Evolutionary conservation across 768 basidiomycete genomes (phyloP).

Genomic region (Lactarius akahatsu): DNA sequence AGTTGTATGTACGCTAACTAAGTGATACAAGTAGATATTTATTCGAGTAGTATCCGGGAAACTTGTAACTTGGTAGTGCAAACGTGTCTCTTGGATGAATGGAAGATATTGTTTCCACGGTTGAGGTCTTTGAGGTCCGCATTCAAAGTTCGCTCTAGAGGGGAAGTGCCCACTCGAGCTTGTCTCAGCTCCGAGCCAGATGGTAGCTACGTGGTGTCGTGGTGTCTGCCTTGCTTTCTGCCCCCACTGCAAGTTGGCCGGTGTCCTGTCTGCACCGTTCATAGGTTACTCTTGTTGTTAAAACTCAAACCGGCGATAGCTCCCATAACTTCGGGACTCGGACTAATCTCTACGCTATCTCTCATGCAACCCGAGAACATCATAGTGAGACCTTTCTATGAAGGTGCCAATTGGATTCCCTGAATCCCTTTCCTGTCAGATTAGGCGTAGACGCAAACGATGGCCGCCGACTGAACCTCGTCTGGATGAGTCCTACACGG

Average conservation of each 20-base stretch:
- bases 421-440: slow-evolving; percentile 2
- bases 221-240: neutral
- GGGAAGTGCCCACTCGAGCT: neutral
- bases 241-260: neutral
- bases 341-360: neutral
- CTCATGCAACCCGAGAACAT: slow-evolving; percentile 4
- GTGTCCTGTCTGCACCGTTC: neutral
- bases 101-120: neutral
- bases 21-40: neutral
- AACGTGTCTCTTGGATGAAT: slow-evolving; percentile 4
- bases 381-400: slow-evolving; percentile 7
- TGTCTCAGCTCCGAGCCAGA: neutral
- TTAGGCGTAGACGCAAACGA: slow-evolving; percentile 25
- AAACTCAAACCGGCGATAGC: neutral
- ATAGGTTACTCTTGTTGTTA: neutral
- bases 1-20: slow-evolving; percentile 8
- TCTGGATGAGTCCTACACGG: neutral
- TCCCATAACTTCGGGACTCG: neutral
- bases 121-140: neutral
- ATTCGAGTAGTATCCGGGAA: neutral
- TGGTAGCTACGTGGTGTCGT: neutral
- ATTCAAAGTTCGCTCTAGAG: neutral
- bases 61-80: neutral
- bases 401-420: neutral
- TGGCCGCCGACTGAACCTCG: slow-evolving; percentile 1